Percentiles rank a stretch among this genome's conserved stretches.
Evolutionary conservation across 2,329 filamentous ascomycete species (phyloP).

Genomic region (Shiraia bambusicola): DNA sequence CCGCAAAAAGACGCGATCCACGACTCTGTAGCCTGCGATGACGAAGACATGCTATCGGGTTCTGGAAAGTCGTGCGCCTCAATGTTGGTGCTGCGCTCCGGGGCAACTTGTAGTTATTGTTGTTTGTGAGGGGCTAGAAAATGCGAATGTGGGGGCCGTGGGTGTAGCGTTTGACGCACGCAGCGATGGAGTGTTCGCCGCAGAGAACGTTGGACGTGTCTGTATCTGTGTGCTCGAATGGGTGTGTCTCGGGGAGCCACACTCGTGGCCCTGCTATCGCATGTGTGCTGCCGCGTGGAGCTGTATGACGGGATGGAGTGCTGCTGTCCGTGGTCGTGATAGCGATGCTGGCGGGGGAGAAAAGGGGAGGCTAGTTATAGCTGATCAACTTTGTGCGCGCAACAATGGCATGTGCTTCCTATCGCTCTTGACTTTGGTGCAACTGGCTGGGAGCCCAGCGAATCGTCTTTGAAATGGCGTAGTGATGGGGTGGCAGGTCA

Average conservation of each 20-base stretch:
- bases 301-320: conserved; percentile 8
- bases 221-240: neutral
- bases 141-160: conserved; percentile 28
- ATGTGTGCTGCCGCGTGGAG: conserved; percentile 12
- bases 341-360: conserved; percentile 15
- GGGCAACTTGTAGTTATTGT: conserved; percentile 18
- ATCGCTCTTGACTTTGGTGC: neutral
- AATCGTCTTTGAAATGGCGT: conserved; percentile 8
- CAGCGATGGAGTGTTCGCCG: conserved; percentile 1
- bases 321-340: conserved; percentile 11
- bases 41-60: conserved; percentile 53
- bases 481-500: conserved; percentile 14
- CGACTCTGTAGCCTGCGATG: conserved; percentile 69
- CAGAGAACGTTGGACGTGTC: neutral
- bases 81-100: conserved; percentile 23
- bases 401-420: neutral
- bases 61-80: conserved; percentile 12
- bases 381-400: conserved; percentile 8
- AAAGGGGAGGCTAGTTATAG: conserved; percentile 5
- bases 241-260: conserved; percentile 12
- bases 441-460: neutral
- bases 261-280: conserved; percentile 21
- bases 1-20: conserved; percentile 99
- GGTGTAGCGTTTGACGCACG: conserved; percentile 6
- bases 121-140: conserved; percentile 30